A percentile compares a stretch with the other conserved stretches of the same genome.
These are phyloP conservation scores for Nigrospora oryzae DNA, from an alignment of 2,329 filamentous ascomycete genomes.

Conservation along the genomic window DNA sequence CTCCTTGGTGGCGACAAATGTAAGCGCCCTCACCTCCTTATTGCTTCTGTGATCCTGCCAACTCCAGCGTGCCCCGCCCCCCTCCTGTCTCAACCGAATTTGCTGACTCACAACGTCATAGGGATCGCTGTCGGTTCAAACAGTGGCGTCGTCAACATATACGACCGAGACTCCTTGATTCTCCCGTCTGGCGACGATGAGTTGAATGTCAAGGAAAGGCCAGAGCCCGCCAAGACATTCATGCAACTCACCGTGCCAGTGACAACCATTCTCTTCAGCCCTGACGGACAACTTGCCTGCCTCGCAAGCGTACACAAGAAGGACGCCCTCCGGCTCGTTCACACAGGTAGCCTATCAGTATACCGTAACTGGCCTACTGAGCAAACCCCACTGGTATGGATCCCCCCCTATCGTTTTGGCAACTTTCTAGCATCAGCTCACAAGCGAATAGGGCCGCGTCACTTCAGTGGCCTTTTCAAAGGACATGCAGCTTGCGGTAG, in stretches of 20 bases:
- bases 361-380: conserved; percentile 96
- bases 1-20: conserved; percentile 68
- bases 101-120: too few relatives aligned
- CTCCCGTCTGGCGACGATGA: conserved; percentile 26
- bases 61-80: too few relatives aligned
- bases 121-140: conserved; percentile 80
- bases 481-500: conserved; percentile 68
- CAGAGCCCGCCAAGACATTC: conserved; percentile 63
- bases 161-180: conserved; percentile 67
- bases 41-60: too few relatives aligned
- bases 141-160: conserved; percentile 86
- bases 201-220: conserved; percentile 53
- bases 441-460: conserved; percentile 50
- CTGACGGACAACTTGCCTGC: conserved; percentile 81
- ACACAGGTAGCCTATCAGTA: conserved; percentile 85
- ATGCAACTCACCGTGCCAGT: conserved; percentile 85
- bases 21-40: too few relatives aligned
- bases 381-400: conserved; percentile 60
- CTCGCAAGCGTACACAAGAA: conserved; percentile 83
- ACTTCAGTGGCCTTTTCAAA: conserved; percentile 63
- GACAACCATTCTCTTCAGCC: conserved; percentile 71
- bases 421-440: too few relatives aligned
- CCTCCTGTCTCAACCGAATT: too few relatives aligned
- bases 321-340: conserved; percentile 79
- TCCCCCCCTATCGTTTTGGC: too few relatives aligned